Percentiles rank a stretch among this genome's conserved stretches.
These are phyloP conservation scores for Suillus weaverae DNA, from an alignment of 768 basidiomycete genomes.

Conservation along the genomic window DNA sequence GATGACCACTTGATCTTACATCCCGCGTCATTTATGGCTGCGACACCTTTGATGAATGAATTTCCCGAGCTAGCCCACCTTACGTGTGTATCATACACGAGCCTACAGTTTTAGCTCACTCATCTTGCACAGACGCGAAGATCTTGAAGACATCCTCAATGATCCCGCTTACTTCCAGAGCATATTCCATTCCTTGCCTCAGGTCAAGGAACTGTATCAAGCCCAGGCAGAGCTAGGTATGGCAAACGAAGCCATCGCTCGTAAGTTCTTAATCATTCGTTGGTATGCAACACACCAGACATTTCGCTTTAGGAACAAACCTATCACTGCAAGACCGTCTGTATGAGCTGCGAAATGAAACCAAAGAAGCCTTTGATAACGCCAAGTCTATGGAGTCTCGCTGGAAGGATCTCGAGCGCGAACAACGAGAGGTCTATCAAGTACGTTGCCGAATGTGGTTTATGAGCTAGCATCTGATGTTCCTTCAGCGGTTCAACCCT, in stretches of 20 bases:
- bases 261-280: slow-evolving; percentile 46
- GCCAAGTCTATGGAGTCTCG: slow-evolving; percentile 77
- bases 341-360: slow-evolving; percentile 75
- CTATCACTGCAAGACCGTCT: slow-evolving; percentile 73
- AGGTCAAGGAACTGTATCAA: slow-evolving; percentile 72
- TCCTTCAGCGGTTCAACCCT: slow-evolving; percentile 72
- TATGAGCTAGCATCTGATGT: slow-evolving; percentile 13
- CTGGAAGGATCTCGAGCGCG: slow-evolving; percentile 86
- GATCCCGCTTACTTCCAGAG: slow-evolving; percentile 88
- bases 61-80: slow-evolving; percentile 74
- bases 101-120: slow-evolving; percentile 12
- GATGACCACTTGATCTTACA: background rate
- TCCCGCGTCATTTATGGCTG: slow-evolving; percentile 23
- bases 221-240: slow-evolving; percentile 75
- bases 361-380: slow-evolving; percentile 84
- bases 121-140: slow-evolving; percentile 62
- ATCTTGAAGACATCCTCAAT: slow-evolving; percentile 84
- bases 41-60: slow-evolving; percentile 51
- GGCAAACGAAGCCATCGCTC: slow-evolving; percentile 85
- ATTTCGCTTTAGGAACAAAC: slow-evolving; percentile 58
- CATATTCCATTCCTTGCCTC: slow-evolving; percentile 74
- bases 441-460: slow-evolving; percentile 39
- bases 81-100: slow-evolving; percentile 49
- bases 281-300: slow-evolving; percentile 12
- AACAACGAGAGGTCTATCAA: slow-evolving; percentile 88